Conservation (phyloP, 1,284 basidiomycete species). For the Trichosporon coremiiforme region DNA sequence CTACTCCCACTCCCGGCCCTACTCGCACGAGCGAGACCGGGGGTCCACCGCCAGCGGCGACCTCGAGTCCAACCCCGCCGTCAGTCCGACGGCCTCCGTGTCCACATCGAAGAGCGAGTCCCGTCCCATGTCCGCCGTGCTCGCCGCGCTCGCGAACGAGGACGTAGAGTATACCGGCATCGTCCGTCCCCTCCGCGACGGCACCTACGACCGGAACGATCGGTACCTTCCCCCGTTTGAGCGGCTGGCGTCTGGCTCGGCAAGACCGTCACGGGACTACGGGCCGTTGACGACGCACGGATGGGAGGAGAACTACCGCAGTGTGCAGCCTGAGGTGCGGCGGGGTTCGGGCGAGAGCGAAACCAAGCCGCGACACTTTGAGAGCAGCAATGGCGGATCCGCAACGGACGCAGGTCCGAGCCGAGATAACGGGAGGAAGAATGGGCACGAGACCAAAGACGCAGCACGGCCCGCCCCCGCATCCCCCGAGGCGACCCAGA, state of each 20-base stretch:
- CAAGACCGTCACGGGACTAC: conserved; percentile 1
- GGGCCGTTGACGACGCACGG: conserved; percentile 11
- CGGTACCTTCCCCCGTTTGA: conserved; percentile 20
- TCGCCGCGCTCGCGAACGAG: conserved; percentile 26
- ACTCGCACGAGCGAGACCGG: conserved; percentile 13
- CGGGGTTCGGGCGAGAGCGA: conserved; percentile 7
- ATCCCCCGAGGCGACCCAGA: background rate
- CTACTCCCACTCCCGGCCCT: conserved; percentile 6
- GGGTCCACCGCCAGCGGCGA: conserved; percentile 3
- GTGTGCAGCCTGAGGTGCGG: conserved; percentile 4
- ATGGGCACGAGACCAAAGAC: conserved; percentile 12
- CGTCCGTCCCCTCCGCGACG: conserved; percentile 24
- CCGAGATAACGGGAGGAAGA: conserved; percentile 11
- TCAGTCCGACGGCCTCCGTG: background rate
- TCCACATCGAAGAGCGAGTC: background rate
- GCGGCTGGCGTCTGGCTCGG: background rate
- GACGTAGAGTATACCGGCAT: conserved; percentile 31
- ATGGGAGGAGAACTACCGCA: conserved; percentile 16
- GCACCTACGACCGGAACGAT: conserved; percentile 17
- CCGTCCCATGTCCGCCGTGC: conserved; percentile 24
- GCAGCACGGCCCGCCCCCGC: background rate
- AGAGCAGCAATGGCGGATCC: background rate
- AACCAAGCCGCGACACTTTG: conserved; percentile 2
- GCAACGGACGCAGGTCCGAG: background rate
- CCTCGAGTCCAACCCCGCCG: conserved; percentile 6